A percentile compares a stretch with the other conserved stretches of the same genome.
Evolutionary conservation across 345 rosid genomes (phyloP).

Genomic region (Mallotus nudiflorus): DNA sequence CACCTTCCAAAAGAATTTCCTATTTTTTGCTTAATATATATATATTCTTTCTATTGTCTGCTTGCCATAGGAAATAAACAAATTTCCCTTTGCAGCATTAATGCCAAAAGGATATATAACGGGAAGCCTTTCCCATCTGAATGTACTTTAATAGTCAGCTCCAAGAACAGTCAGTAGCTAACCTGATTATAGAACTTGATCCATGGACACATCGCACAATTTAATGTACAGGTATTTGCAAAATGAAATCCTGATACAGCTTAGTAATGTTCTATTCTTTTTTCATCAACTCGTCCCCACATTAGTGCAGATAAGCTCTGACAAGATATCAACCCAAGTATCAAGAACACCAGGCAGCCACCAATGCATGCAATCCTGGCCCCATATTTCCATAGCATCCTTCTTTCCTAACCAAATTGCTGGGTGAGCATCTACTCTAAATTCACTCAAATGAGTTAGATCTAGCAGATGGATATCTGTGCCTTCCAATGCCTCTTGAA

Average conservation of each 20-base stretch:
- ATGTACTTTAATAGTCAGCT: neutral
- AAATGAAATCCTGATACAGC: neutral
- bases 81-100: neutral
- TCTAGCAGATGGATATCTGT: slow-evolving; percentile 61
- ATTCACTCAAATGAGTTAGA: slow-evolving; percentile 78
- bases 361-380: slow-evolving; percentile 99
- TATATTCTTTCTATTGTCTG: neutral
- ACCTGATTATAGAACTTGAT: neutral
- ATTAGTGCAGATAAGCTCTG: slow-evolving; percentile 45
- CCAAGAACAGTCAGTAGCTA: neutral
- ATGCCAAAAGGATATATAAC: neutral
- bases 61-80: neutral
- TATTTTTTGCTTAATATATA: neutral
- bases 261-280: neutral
- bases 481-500: slow-evolving; percentile 43
- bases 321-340: slow-evolving; percentile 85
- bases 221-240: slow-evolving; percentile 7
- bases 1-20: neutral
- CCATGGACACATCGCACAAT: neutral
- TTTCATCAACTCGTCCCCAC: slow-evolving; percentile 29
- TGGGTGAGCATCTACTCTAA: slow-evolving; percentile 92
- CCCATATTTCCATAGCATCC: slow-evolving; percentile 83
- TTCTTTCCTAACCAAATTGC: slow-evolving; percentile 96
- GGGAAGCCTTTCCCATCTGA: no score
- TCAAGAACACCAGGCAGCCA: slow-evolving; percentile 95